phyloP scores from a whole-genome alignment of 345 rosid genomes.

The Hypericum androsaemum region DNA sequence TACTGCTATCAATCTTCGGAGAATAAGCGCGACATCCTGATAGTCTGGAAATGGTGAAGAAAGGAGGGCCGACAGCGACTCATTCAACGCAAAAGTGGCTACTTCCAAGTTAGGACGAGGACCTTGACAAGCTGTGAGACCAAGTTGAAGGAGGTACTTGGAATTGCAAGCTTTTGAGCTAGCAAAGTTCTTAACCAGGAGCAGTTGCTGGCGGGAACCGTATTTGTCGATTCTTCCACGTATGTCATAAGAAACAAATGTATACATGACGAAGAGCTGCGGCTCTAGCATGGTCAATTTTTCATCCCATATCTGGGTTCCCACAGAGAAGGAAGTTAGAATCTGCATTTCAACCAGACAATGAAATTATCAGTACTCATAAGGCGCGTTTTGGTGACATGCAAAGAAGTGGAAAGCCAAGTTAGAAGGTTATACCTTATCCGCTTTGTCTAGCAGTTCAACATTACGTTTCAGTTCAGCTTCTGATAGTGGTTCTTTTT shows the following conservation, averaged over 20 bases:
- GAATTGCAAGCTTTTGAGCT: conserved; percentile 62
- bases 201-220: conserved; percentile 37
- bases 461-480: conserved; percentile 53
- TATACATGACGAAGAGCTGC: conserved; percentile 57
- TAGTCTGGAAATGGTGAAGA: conserved; percentile 64
- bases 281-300: conserved; percentile 32
- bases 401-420: neutral
- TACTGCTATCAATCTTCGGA: conserved; percentile 53
- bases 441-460: conserved; percentile 66
- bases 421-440: conserved; percentile 41
- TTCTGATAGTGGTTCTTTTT: conserved; percentile 35
- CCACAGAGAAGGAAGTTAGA: conserved; percentile 28
- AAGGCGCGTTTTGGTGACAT: neutral
- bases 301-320: conserved; percentile 17
- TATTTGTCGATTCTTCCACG: conserved; percentile 50
- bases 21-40: conserved; percentile 46
- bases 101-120: conserved; percentile 59
- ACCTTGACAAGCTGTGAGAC: conserved; percentile 62
- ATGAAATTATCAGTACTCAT: neutral
- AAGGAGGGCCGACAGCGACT: conserved; percentile 58
- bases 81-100: conserved; percentile 57
- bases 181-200: conserved; percentile 55
- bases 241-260: conserved; percentile 54
- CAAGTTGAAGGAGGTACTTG: conserved; percentile 61
- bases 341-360: conserved; percentile 33